phyloP scores from a whole-genome alignment of 306 rosid genomes.

The Pyrus communis region DNA sequence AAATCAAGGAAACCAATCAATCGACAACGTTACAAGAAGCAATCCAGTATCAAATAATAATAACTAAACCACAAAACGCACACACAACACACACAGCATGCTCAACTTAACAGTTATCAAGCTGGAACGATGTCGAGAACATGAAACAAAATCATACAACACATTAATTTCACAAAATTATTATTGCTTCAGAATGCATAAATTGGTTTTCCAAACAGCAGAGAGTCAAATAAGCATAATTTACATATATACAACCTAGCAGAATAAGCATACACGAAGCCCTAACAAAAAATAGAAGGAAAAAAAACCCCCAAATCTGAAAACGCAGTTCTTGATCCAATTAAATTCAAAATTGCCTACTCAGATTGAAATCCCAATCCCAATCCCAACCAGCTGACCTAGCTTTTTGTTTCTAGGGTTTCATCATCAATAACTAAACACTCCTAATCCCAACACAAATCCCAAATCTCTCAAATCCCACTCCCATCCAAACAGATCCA shows the following conservation, averaged over 20 bases:
- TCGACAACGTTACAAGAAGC: neutral
- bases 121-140: neutral
- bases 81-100: neutral
- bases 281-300: neutral
- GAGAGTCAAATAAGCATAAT: neutral
- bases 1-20: neutral
- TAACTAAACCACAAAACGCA: neutral
- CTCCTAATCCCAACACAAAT: slow-evolving; percentile 10
- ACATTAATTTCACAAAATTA: neutral
- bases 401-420: slow-evolving; percentile 45
- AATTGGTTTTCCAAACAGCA: neutral
- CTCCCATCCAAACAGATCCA: slow-evolving; percentile 35
- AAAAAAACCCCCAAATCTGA: neutral
- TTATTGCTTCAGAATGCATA: neutral
- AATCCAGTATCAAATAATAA: neutral
- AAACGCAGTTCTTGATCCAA: slow-evolving; percentile 16
- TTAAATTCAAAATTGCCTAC: slow-evolving; percentile 14
- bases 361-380: slow-evolving; percentile 14
- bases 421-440: slow-evolving; percentile 12
- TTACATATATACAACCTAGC: neutral
- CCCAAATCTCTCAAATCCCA: neutral
- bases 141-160: neutral
- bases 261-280: neutral
- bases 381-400: slow-evolving; percentile 14
- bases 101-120: neutral